Evolutionary conservation across 2,329 filamentous ascomycete genomes (phyloP), one percentile per base, ranked within the genome.

Genomic region (Verticillium nubilum): DNA sequence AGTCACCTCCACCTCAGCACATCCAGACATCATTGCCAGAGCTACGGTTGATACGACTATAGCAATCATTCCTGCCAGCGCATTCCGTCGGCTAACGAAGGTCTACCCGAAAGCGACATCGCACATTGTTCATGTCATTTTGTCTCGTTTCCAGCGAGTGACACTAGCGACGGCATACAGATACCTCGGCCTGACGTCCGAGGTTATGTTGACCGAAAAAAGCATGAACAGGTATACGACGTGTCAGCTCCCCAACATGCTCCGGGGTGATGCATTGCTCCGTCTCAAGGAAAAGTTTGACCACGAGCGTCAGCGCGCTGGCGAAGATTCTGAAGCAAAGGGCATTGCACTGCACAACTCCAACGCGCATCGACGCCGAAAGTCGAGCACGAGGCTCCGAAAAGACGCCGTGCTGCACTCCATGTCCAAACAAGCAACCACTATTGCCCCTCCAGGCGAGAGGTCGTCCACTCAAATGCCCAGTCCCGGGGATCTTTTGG

Each of bases 31-130:
- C 63, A 92, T 99, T 64, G 95, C 94, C n/a, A 85, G 95, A 64
- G 95, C 95, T 5, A 96, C 92, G 17, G 90, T 96, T 26, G 96
- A 99, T 70, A 99, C 95, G 0, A 99, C 96, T 0, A 97, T 99
- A 73, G 95, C 95, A 5, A 96, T 99, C 64, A 99, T 99, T 60
- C 96, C 96, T 1, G 95, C 95, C 1, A 97, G 92, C 70, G 96
- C 95, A 3, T 99, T 99, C 68, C 87, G 92, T 58, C 87, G 96
- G 9, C 79, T 99, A 57, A 99, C 96, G 56, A 87, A 91, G 69
- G 88, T 97, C 26, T 99, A 98, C 67, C 95, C 95, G 10, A 96
- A 96, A 76, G 93, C 96, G 10, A 97, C 95, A 2, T 89, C 95
- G 1, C 96, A 99, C 69, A 98, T 99, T 64, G 92, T 99, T 5